Conservation (phyloP, 169 alveolate species). For the Pseudocohnilembus persalinus region DNA sequence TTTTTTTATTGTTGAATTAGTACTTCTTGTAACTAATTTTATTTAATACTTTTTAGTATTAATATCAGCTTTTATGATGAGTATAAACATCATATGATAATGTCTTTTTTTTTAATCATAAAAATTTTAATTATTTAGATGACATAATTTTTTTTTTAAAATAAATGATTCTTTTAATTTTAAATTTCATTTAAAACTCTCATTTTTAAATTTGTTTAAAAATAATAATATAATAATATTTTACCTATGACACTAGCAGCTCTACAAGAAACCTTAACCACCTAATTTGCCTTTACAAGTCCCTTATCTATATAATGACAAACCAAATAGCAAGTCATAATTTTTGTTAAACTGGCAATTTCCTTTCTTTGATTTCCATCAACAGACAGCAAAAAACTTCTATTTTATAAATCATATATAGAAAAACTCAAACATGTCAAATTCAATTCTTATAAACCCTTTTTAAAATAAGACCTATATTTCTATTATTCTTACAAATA, state of each 20-base stretch:
- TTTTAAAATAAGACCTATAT: no score
- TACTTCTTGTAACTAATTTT: no score
- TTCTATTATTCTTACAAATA: no score
- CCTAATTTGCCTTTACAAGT: neutral
- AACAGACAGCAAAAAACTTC: neutral
- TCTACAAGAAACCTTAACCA: neutral
- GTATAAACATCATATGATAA: no score
- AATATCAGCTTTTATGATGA: no score
- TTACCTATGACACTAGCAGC: slow-evolving; percentile 23
- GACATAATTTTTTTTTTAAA: no score
- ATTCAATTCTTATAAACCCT: neutral
- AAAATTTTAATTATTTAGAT: no score
- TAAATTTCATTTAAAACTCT: no score
- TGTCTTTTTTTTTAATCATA: no score
- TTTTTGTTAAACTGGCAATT: slow-evolving; percentile 75
- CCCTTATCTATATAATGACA: neutral
- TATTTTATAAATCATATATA: neutral
- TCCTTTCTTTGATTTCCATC: slow-evolving; percentile 28
- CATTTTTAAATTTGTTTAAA: neutral
- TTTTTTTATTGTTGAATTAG: no score
- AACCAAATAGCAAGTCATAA: slow-evolving; percentile 69
- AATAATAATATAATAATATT: neutral
- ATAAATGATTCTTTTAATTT: no score
- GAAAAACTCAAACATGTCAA: neutral
- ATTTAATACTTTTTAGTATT: no score